phyloP scores from a whole-genome alignment of 176 grass and related monocot species.

The Oryza glumipatula region DNA sequence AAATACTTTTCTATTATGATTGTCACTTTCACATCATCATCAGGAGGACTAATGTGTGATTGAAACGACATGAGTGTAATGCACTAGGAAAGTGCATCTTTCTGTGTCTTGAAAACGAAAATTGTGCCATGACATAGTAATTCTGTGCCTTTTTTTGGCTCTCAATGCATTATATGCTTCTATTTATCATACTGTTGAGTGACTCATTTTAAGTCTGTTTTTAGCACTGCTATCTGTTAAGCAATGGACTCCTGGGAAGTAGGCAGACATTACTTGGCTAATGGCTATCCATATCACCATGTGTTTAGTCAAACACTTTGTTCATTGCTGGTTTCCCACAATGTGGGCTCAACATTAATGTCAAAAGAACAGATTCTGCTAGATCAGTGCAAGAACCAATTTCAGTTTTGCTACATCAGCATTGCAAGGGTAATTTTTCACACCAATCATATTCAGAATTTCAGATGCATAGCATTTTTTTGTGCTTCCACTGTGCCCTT shows the following conservation, averaged over 20 bases:
- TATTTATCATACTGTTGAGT: neutral
- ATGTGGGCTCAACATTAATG: neutral
- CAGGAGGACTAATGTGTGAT: slow-evolving; percentile 28
- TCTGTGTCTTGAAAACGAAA: neutral
- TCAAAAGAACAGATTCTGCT: neutral
- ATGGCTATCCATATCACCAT: neutral
- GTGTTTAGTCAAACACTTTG: slow-evolving; percentile 16
- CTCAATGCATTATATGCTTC: neutral
- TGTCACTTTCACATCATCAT: slow-evolving; percentile 28
- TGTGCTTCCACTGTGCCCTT: slow-evolving; percentile 1
- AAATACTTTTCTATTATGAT: slow-evolving; percentile 33
- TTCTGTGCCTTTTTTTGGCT: neutral
- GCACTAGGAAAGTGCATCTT: neutral
- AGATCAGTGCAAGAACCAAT: neutral
- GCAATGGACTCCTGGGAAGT: slow-evolving; percentile 8
- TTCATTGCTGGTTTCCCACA: slow-evolving; percentile 8
- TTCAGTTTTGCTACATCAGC: neutral
- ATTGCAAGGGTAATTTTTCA: neutral
- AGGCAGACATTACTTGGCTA: slow-evolving; percentile 4
- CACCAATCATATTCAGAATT: too few species aligned
- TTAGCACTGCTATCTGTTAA: neutral
- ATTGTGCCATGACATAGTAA: neutral
- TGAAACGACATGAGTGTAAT: slow-evolving; percentile 32
- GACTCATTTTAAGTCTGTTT: neutral
- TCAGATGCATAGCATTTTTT: neutral